Conservation (phyloP, 805 yeast species). For the Candida rishiriensis region DNA sequence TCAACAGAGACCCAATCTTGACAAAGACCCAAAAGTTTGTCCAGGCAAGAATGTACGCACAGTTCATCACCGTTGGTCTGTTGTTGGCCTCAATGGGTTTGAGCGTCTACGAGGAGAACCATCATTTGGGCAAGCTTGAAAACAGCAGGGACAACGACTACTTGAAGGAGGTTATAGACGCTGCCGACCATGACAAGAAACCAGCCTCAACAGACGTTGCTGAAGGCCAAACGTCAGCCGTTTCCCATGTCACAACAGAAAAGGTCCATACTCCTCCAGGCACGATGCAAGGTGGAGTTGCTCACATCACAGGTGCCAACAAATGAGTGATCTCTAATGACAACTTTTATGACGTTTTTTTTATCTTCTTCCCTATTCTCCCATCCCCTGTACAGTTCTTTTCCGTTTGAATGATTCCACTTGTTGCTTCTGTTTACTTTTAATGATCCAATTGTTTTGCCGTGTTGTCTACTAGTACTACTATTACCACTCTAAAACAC, state of each 20-base stretch:
- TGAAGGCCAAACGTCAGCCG: conserved; percentile 7
- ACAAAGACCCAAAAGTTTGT: conserved; percentile 75
- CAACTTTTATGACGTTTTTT: too few relatives aligned
- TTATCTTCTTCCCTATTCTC: too few relatives aligned
- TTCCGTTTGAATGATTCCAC: conserved; percentile 2
- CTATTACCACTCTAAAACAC: not conserved
- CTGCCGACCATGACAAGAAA: conserved; percentile 6
- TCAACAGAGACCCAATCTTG: conserved; percentile 71
- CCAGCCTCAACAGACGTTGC: conserved; percentile 1
- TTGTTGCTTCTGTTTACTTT: conserved; percentile 4
- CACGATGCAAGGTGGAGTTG: too few relatives aligned
- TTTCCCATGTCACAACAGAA: not conserved
- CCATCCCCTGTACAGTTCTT: too few relatives aligned
- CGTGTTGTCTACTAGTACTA: not conserved
- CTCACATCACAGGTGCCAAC: too few relatives aligned
- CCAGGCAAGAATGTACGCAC: conserved; percentile 90
- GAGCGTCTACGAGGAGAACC: conserved; percentile 58
- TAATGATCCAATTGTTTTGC: conserved; percentile 2
- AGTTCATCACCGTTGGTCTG: conserved; percentile 69
- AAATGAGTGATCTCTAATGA: too few relatives aligned
- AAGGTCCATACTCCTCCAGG: too few relatives aligned
- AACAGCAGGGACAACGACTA: conserved; percentile 30
- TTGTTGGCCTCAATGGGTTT: conserved; percentile 65
- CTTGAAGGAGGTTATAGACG: conserved; percentile 40
- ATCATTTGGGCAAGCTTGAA: conserved; percentile 35